Percentiles rank a stretch among this genome's conserved stretches.
Conservation (phyloP, 208 protist genomes). For the Trypanosoma scelopori region DNA sequence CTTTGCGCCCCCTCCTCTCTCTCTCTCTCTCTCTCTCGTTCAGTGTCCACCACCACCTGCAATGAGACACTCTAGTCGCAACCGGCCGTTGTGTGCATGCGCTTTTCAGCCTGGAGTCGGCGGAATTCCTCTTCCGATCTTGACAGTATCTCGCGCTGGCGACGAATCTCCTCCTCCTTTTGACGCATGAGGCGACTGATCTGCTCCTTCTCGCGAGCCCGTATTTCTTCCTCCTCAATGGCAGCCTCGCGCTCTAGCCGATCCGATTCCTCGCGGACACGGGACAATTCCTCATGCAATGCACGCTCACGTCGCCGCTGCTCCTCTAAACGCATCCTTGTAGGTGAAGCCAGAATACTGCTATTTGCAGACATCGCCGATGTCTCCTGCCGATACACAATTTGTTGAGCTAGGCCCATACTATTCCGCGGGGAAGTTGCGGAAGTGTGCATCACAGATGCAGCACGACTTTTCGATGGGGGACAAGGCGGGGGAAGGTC, state of each 20-base stretch:
- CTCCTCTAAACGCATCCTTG: conserved; percentile 42
- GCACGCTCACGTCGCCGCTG: conserved; percentile 39
- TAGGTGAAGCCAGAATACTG: conserved; percentile 17
- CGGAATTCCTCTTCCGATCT: conserved; percentile 52
- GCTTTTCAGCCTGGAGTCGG: conserved; percentile 37
- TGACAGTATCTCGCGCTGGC: conserved; percentile 41
- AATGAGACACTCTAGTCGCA: too few relatives aligned
- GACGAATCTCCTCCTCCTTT: conserved; percentile 60
- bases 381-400: background rate
- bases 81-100: background rate
- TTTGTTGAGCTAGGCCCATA: background rate
- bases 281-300: conserved; percentile 34
- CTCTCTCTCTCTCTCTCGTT: too few relatives aligned
- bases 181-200: conserved; percentile 26
- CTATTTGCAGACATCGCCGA: background rate
- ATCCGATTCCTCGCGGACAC: conserved; percentile 43
- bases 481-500: conserved; percentile 69
- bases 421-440: conserved; percentile 6
- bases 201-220: conserved; percentile 30
- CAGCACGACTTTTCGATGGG: conserved; percentile 29
- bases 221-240: conserved; percentile 44
- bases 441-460: conserved; percentile 11
- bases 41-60: too few relatives aligned
- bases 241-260: conserved; percentile 39
- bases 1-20: too few relatives aligned